Conservation (phyloP, 2,329 filamentous ascomycete species). For the Exophiala sideris region DNA sequence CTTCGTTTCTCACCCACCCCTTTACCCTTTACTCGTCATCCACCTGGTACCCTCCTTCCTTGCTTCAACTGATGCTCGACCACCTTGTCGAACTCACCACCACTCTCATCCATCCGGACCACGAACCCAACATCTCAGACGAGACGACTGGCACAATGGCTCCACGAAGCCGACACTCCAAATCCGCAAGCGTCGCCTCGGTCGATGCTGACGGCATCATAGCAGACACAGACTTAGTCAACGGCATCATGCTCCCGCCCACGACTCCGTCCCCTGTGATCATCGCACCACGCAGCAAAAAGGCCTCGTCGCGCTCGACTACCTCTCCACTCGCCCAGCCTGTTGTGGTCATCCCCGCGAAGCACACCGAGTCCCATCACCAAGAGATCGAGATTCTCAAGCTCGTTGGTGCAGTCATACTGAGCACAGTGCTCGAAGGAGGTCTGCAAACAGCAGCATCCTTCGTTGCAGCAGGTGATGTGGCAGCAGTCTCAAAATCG, state of each 20-base stretch:
- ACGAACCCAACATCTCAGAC: slow-evolving; percentile 11
- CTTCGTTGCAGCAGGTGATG: slow-evolving; percentile 60
- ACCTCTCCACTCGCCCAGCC: slow-evolving; percentile 10
- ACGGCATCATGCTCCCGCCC: slow-evolving; percentile 10
- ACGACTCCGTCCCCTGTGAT: slow-evolving; percentile 7
- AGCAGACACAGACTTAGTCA: slow-evolving; percentile 3
- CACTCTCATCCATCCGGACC: slow-evolving; percentile 16
- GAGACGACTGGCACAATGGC: slow-evolving; percentile 13
- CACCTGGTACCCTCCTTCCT: not conserved
- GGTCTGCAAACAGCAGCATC: slow-evolving; percentile 62
- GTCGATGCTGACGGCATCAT: slow-evolving; percentile 7
- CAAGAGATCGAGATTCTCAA: slow-evolving; percentile 30
- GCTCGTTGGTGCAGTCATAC: slow-evolving; percentile 47
- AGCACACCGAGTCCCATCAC: not conserved
- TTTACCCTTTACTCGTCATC: not conserved
- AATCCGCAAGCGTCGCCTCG: slow-evolving; percentile 18
- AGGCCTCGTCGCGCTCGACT: slow-evolving; percentile 10
- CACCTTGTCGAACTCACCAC: slow-evolving; percentile 24
- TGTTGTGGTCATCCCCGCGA: slow-evolving; percentile 6
- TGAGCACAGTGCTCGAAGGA: slow-evolving; percentile 61
- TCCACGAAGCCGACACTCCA: slow-evolving; percentile 18
- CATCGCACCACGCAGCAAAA: slow-evolving; percentile 11
- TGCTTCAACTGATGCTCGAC: slow-evolving; percentile 18
- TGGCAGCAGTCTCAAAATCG: slow-evolving; percentile 64
- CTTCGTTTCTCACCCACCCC: not conserved